Base-by-base conservation (phyloP, 1,284 basidiomycete genomes). In the Pseudozyma hubeiensis region DNA sequence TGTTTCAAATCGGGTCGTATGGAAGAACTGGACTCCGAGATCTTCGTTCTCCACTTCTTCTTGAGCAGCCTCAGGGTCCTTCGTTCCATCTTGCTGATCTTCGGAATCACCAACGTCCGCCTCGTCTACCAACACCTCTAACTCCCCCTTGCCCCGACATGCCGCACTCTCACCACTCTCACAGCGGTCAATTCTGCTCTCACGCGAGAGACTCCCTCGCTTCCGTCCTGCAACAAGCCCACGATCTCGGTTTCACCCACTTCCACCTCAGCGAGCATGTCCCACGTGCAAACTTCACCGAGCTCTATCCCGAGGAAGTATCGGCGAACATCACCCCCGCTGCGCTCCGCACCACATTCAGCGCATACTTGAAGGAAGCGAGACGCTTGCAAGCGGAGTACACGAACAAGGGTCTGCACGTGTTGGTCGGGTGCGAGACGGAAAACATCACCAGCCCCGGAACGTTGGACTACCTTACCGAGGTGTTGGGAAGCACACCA, bases 201-300 rank as follows among this genome's bases (percentile, higher is more conserved):
- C 97, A 99, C 84, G 96, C 94, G 8, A 84, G 85, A 4, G 91
- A 91, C 6, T 87, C 88, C 0, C 88, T 99, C 24, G 90, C 94
- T 70, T 89, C 92, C 3, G 91, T 95, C 14, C 90, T 97, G 0
- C 82, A 87, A 6, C 90, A 91, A 73, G 95, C 97, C 10, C 90
- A 93, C 58, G 81, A 86, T 3, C 88, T 91, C 82, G 90, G 91
- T 0, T 99, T 98, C 84, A 87, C 88, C 61, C 87, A 92, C 0
- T 98, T 91, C 81, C 93, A 94, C 5, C 87, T 99, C 61, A 92
- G 91, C n/a, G 96, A 99, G 85, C 97, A 99, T 85, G 91, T 92
- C 47, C 96, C 96, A 1, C 90, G 96, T 35, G 94, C 93, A 84
- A 88, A 93, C 61, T 54, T 78, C 1, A 83, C 88, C 39, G 94